Evolutionary conservation across 192 early-diverging fungal genomes (phyloP).

Genomic region (Mortierella antarctica): DNA sequence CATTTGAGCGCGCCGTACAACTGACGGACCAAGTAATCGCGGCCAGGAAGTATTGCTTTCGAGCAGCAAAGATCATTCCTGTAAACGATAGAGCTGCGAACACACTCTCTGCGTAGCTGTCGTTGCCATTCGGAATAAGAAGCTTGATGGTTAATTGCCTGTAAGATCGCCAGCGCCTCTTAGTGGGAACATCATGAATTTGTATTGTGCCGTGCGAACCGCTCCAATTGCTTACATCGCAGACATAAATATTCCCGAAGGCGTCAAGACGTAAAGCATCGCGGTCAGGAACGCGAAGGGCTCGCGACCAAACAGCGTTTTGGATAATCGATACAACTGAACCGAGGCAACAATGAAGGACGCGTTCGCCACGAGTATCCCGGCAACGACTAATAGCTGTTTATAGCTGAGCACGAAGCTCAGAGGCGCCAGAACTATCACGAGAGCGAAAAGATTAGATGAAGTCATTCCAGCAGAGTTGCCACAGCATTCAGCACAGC

Average conservation of each 20-base stretch:
- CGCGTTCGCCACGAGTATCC: conserved; percentile 78
- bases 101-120: conserved; percentile 84
- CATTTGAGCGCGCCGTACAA: conserved; percentile 81
- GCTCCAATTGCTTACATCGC: conserved; percentile 56
- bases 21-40: conserved; percentile 73
- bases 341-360: conserved; percentile 80
- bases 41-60: conserved; percentile 63
- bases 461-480: neutral
- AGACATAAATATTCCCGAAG: conserved; percentile 89
- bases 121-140: neutral
- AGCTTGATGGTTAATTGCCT: neutral
- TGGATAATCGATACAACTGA: conserved; percentile 66
- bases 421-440: conserved; percentile 65
- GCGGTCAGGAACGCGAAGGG: conserved; percentile 72
- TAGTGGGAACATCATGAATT: too few relatives aligned
- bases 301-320: conserved; percentile 53
- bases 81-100: conserved; percentile 85
- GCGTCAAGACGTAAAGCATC: conserved; percentile 78
- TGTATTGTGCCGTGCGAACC: too few relatives aligned
- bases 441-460: neutral
- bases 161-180: too few relatives aligned
- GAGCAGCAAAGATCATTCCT: conserved; percentile 71
- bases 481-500: neutral
- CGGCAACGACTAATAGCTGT: conserved; percentile 65
- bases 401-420: conserved; percentile 43